phyloP scores from a whole-genome alignment of 106 monocot species.

The Dendrobium officinale region DNA sequence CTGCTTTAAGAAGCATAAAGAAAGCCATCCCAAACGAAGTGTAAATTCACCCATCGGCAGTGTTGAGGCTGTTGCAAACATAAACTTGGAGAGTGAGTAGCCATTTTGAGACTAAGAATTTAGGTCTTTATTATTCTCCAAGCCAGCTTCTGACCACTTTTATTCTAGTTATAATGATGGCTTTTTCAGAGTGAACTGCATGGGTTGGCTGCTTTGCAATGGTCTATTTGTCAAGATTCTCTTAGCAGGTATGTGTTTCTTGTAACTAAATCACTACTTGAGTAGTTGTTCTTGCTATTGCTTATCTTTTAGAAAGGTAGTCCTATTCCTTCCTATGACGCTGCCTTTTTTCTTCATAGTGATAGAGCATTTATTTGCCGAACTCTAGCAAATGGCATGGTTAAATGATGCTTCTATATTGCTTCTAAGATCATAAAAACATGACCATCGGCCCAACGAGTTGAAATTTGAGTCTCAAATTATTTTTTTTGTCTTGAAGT shows the following conservation, averaged over 20 bases:
- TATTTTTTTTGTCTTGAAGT: too few relatives aligned
- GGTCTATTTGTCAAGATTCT: slow-evolving; percentile 72
- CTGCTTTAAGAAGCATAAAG: too few relatives aligned
- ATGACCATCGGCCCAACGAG: too few relatives aligned
- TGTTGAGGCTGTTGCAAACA: neutral
- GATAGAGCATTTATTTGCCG: too few relatives aligned
- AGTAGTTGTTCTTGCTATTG: neutral
- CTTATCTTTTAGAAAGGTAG: neutral
- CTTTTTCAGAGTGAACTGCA: slow-evolving; percentile 54
- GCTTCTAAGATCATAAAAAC: too few relatives aligned
- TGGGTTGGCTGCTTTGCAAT: slow-evolving; percentile 63
- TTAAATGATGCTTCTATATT: too few relatives aligned
- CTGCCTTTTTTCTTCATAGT: too few relatives aligned
- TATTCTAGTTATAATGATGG: slow-evolving; percentile 2
- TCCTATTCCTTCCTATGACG: too few relatives aligned
- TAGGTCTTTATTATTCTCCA: neutral
- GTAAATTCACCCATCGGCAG: neutral
- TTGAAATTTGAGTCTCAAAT: too few relatives aligned
- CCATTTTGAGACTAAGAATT: neutral
- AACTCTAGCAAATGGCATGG: too few relatives aligned
- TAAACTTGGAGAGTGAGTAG: neutral
- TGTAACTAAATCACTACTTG: neutral
- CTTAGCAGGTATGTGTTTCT: slow-evolving; percentile 37
- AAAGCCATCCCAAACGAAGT: too few relatives aligned
- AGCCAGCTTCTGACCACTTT: neutral